Percentiles rank a stretch among this genome's conserved stretches.
phyloP scores from a whole-genome alignment of 768 basidiomycete species.

The Boletales sp. region DNA sequence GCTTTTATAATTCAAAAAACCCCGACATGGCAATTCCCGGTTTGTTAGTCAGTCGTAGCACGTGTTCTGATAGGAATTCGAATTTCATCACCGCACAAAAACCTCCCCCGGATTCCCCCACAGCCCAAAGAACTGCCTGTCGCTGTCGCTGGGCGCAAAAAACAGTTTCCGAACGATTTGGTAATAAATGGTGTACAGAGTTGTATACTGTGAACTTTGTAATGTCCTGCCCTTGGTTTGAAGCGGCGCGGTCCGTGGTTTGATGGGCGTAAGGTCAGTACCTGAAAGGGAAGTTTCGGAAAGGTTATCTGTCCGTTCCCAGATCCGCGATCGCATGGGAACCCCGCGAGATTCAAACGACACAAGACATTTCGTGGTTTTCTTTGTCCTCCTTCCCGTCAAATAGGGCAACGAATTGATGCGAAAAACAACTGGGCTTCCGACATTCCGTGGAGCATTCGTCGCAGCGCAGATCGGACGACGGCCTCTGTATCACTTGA shows the following conservation, averaged over 20 bases:
- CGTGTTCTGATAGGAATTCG: slow-evolving; percentile 16
- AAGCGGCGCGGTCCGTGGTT: neutral
- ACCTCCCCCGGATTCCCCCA: slow-evolving; percentile 12
- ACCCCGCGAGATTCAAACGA: slow-evolving; percentile 4
- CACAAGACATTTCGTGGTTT: neutral
- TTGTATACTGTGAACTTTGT: no score
- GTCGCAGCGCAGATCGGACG: no score
- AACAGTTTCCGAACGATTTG: no score
- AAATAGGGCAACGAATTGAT: no score
- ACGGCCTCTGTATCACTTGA: no score
- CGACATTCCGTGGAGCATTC: no score
- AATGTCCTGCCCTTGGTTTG: no score
- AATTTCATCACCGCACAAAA: slow-evolving; percentile 9
- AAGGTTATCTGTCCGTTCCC: slow-evolving; percentile 20
- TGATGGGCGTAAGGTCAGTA: slow-evolving; percentile 12
- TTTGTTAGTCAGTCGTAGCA: slow-evolving; percentile 14
- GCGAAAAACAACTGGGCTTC: no score
- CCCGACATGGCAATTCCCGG: slow-evolving; percentile 28
- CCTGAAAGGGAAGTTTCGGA: neutral
- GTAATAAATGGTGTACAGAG: no score
- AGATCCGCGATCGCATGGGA: slow-evolving; percentile 17
- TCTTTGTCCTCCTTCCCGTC: neutral
- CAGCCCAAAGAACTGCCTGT: neutral
- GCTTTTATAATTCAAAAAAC: slow-evolving; percentile 19
- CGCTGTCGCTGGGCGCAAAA: neutral